Evolutionary conservation across 805 yeast species (phyloP), one percentile per base, ranked within the genome.

Genomic region (Wickerhamomyces chaumierensis): DNA sequence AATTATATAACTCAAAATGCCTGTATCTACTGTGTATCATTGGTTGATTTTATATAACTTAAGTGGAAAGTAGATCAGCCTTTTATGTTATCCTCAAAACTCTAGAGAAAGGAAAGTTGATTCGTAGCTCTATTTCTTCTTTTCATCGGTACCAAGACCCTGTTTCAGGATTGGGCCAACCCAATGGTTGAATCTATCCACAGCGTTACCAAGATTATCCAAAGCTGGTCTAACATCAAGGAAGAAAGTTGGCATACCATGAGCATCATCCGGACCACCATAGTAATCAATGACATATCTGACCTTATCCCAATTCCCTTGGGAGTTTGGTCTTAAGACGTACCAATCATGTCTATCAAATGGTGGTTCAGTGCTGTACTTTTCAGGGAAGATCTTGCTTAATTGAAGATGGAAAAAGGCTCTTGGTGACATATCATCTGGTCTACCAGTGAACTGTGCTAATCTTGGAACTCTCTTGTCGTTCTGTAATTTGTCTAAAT

Each of bases 341-440:
- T 94, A 82, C 99, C 99, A 92, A 62, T 92, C 99, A 53, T 92
- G 99, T 58, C 99, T 77, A 60, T 92, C 99, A 53, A 92, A 92
- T 6, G 99, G 99, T 4, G 94, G 85, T 45, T 81, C 81, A 1
- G 78, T 62, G 43, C 76, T 79, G 62, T 75, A 90, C 11, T 69
- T 66, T 14, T 68, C 63, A 1, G 98, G 97, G 64, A 81, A 81
- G 2, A 78, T 19, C 47, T 73, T 69, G 12, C 90, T 79, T 47
- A 92, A 58, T 39, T 63, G 56, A 48, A 81, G 72, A 53, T 78
- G 77, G 62, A 74, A 60, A 46, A 72, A 68, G 0, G 97, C 97
- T 34, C 94, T 69, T 13, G 99, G 99, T 2, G 88, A 75, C 48
- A 83, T 53, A 41, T 86, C 88, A 47, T 81, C 73, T 1, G 98